Conservation (phyloP, 495 filamentous ascomycete genomes). For the Penicillium macrosclerotiorum region DNA sequence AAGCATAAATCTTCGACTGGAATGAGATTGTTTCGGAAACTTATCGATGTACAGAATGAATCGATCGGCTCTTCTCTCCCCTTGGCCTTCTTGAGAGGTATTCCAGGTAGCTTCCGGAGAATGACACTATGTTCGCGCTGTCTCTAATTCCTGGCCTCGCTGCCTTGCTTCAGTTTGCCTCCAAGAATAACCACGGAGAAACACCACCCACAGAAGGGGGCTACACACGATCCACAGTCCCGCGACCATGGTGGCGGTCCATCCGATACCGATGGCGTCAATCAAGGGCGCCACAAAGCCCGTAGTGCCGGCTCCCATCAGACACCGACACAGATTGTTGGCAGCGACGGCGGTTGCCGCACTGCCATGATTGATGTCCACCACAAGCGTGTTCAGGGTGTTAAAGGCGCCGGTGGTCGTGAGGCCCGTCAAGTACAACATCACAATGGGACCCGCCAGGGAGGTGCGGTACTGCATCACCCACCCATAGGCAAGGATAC, state of each 20-base stretch:
- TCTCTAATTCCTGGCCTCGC: neutral
- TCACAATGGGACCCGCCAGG: conserved; percentile 37
- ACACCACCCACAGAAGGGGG: conserved; percentile 34
- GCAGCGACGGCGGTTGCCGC: conserved; percentile 47
- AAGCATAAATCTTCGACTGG: too few species aligned
- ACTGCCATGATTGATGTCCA: conserved; percentile 41
- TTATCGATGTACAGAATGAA: too few species aligned
- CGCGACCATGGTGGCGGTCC: conserved; percentile 44
- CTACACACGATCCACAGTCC: conserved; percentile 28
- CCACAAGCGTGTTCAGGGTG: conserved; percentile 37
- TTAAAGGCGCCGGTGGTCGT: conserved; percentile 28
- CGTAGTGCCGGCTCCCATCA: conserved; percentile 42
- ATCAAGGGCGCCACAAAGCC: conserved; percentile 42
- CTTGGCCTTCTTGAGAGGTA: too few species aligned
- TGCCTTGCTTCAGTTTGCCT: conserved; percentile 12
- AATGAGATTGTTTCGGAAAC: too few species aligned
- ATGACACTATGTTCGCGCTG: too few species aligned
- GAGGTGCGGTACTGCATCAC: conserved; percentile 33
- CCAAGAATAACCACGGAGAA: conserved; percentile 36
- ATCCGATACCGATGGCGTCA: conserved; percentile 45
- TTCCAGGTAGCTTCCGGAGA: too few species aligned
- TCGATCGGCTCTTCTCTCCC: too few species aligned
- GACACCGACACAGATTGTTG: conserved; percentile 46
- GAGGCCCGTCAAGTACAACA: conserved; percentile 42
- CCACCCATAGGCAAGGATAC: conserved; percentile 48